phyloP scores from a whole-genome alignment of 306 rosid genomes.

The Benincasa hispida region DNA sequence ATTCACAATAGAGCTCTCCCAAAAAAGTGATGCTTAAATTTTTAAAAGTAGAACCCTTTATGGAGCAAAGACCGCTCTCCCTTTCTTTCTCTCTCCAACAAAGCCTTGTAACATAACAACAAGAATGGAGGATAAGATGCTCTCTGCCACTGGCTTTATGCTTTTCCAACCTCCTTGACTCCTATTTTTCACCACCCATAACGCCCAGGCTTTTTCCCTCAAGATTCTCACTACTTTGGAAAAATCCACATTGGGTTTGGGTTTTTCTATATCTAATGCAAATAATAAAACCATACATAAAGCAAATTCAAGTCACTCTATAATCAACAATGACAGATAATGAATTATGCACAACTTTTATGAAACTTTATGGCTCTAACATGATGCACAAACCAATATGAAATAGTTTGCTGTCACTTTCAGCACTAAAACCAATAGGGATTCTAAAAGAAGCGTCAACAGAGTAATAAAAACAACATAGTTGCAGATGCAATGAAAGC shows the following conservation, averaged over 20 bases:
- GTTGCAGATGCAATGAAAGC: slow-evolving; percentile 5
- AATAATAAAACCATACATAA: not conserved
- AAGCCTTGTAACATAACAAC: not conserved
- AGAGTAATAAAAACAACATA: not conserved
- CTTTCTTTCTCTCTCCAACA: not conserved
- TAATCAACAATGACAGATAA: not conserved
- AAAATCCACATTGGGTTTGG: slow-evolving; percentile 2
- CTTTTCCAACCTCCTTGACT: slow-evolving; percentile 9
- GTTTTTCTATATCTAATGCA: not conserved
- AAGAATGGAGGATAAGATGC: slow-evolving; percentile 6
- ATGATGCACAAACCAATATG: not conserved
- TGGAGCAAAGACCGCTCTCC: not conserved
- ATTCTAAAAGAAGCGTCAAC: not conserved
- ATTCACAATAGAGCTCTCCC: not conserved
- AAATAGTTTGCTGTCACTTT: slow-evolving; percentile 1
- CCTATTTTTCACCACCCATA: slow-evolving; percentile 9
- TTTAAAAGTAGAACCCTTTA: not conserved
- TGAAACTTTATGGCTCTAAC: not conserved
- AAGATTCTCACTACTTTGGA: not conserved
- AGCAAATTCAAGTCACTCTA: not conserved
- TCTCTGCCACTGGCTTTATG: slow-evolving; percentile 3
- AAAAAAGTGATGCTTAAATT: not conserved
- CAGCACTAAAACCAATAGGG: not conserved
- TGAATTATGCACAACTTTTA: not conserved
- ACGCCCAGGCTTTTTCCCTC: not conserved